Evolutionary conservation across 1,139 yeast genomes (phyloP).

Genomic region (Debaryomyces coudertii): DNA sequence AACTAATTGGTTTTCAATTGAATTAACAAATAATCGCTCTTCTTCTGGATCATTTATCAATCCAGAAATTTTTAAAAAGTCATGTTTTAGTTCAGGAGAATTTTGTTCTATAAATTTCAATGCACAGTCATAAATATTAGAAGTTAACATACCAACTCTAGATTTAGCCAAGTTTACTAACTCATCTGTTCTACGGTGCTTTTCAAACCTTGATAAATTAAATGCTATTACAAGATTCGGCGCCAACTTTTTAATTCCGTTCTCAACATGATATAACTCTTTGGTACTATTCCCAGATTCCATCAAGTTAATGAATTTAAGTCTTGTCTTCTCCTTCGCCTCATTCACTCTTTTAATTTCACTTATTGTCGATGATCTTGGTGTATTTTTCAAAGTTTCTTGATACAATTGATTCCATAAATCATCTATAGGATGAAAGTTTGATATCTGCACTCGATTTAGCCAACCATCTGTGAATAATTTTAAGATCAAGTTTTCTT

Average conservation of each 20-base stretch:
- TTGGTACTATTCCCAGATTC: conserved; percentile 33
- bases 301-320: conserved; percentile 41
- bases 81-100: conserved; percentile 45
- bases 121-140: conserved; percentile 64
- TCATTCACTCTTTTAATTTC: conserved; percentile 68
- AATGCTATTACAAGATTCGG: conserved; percentile 59
- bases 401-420: conserved; percentile 59
- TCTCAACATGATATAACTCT: conserved; percentile 33
- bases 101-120: conserved; percentile 61
- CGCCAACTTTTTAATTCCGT: conserved; percentile 47
- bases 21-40: conserved; percentile 27
- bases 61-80: conserved; percentile 38
- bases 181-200: conserved; percentile 65
- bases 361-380: conserved; percentile 52
- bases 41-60: conserved; percentile 47
- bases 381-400: conserved; percentile 52
- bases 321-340: conserved; percentile 63
- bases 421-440: conserved; percentile 54
- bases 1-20: conserved; percentile 39
- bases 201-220: conserved; percentile 68
- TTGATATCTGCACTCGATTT: conserved; percentile 38
- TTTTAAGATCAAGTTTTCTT: conserved; percentile 42
- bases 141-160: conserved; percentile 69
- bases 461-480: conserved; percentile 65
- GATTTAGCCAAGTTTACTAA: conserved; percentile 65